phyloP scores from a whole-genome alignment of 164 flowering plant genomes.

The Berberis thunbergii region DNA sequence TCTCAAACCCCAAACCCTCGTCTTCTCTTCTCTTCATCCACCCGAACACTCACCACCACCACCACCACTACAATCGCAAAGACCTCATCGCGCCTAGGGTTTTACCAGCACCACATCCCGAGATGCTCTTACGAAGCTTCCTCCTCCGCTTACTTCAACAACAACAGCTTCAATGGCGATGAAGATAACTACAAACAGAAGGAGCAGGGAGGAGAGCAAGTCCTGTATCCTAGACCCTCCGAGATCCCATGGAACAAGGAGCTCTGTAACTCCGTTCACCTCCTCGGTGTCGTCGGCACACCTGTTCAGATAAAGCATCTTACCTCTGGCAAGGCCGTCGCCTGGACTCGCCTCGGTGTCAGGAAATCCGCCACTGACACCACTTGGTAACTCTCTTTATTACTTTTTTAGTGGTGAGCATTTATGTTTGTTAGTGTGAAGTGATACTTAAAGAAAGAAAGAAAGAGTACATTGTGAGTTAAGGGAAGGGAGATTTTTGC shows the following conservation, averaged over 20 bases:
- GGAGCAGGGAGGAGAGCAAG: constrained; percentile 15
- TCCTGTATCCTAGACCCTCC: constrained; percentile 46
- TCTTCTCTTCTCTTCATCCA: no score
- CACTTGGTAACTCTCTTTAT: constrained; percentile 33
- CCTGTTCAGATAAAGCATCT: constrained; percentile 65
- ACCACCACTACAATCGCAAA: no score
- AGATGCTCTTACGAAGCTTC: no score
- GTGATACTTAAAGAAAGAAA: no score
- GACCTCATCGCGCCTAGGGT: no score
- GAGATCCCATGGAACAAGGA: constrained; percentile 88
- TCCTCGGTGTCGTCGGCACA: constrained; percentile 62
- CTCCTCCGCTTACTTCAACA: not conserved
- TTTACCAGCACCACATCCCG: no score
- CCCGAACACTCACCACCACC: no score
- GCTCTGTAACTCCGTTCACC: constrained; percentile 54
- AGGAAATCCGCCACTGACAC: constrained; percentile 61
- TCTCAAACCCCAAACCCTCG: no score
- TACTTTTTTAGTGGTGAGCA: no score
- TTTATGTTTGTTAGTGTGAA: no score
- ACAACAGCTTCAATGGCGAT: not conserved
- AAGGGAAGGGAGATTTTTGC: no score
- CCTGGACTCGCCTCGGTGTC: constrained; percentile 80
- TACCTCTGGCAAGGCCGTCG: constrained; percentile 61
- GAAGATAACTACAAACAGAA: not conserved
- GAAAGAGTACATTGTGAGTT: no score